phyloP scores from a whole-genome alignment of 2,329 filamentous ascomycete genomes.

The Paradendryphiella salina region DNA sequence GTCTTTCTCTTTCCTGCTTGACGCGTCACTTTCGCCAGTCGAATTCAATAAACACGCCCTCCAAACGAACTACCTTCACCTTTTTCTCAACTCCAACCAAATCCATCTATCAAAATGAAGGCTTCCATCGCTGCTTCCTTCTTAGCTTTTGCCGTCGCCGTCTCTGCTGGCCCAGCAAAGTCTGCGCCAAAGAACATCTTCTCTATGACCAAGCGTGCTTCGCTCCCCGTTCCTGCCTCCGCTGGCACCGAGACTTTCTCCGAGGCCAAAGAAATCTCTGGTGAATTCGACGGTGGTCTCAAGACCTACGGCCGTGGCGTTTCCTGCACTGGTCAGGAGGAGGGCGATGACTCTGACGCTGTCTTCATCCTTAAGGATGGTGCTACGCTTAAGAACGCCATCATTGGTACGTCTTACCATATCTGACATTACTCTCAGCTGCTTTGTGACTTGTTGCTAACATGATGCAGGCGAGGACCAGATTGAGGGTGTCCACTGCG shows the following conservation, averaged over 20 bases:
- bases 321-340: slow-evolving; percentile 49
- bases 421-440: not conserved
- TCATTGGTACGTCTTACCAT: slow-evolving; percentile 48
- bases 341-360: slow-evolving; percentile 53
- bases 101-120: slow-evolving; percentile 37
- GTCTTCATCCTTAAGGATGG: slow-evolving; percentile 59
- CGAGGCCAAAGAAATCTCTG: slow-evolving; percentile 28
- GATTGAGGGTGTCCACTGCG: slow-evolving; percentile 40
- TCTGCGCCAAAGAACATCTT: slow-evolving; percentile 21
- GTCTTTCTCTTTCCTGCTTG: slow-evolving; percentile 21
- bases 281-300: slow-evolving; percentile 40
- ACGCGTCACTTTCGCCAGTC: slow-evolving; percentile 28
- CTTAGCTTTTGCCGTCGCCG: slow-evolving; percentile 33
- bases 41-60: slow-evolving; percentile 20
- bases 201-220: slow-evolving; percentile 36
- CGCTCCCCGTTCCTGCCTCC: slow-evolving; percentile 36
- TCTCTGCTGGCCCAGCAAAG: slow-evolving; percentile 33
- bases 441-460: not conserved
- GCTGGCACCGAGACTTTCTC: slow-evolving; percentile 35
- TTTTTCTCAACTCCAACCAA: slow-evolving; percentile 12
- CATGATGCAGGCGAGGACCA: slow-evolving; percentile 46
- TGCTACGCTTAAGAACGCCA: slow-evolving; percentile 58
- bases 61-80: slow-evolving; percentile 8
- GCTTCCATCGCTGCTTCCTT: slow-evolving; percentile 33
- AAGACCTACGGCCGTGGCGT: slow-evolving; percentile 42